Base-by-base conservation (phyloP, 768 basidiomycete genomes). In the Coprinopsis sp. region DNA sequence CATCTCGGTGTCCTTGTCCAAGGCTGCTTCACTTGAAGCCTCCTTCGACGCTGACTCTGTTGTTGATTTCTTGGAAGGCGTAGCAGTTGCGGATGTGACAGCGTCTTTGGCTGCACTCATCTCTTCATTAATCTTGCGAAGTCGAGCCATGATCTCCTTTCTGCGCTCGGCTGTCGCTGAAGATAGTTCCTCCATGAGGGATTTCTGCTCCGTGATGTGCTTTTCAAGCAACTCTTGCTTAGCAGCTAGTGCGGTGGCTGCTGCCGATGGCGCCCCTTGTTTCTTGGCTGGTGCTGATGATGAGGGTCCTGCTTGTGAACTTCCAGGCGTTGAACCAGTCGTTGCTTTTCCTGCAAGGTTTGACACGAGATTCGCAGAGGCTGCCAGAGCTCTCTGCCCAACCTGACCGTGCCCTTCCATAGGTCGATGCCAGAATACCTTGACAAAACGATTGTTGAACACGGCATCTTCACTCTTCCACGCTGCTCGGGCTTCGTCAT, bases 391-490 rank as follows among this genome's bases (percentile, higher is more conserved):
- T 52, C 85, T 77, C 38, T 80, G 70, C 2, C 93, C 93, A 14
- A 71, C 73, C 51, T 81, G 82, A 6, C 93, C 93, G 56, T 93
- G 88, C 0, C 94, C 93, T 44, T 88, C 89, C 81, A 93, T 79
- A 6, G 91, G 92, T 48, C 87, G 76, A 66, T 95, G 91, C 92
- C 94, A 96, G 57, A 95, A 91, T 27, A 96, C 75, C 65, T 94
- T 95, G 54, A 96, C 93, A 62, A 96, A 96, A 40, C 94, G 81
- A 56, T 93, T 94, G 10, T 81, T 82, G 58, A 96, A 96, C 12
- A 96, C 86, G n/a, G 93, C 91, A 52, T 95, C 91, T 64, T 94
- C 89, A 21, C 83, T 82, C 63, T 89, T 90, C 88, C 93, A 92
- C 1, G 94, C 94, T 11, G 79, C 77, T 57, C 86, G 81, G 0